A percentile compares a stretch with the other conserved stretches of the same genome.
phyloP scores from a whole-genome alignment of 1,284 basidiomycete species.

The Porogramme epimiltina region DNA sequence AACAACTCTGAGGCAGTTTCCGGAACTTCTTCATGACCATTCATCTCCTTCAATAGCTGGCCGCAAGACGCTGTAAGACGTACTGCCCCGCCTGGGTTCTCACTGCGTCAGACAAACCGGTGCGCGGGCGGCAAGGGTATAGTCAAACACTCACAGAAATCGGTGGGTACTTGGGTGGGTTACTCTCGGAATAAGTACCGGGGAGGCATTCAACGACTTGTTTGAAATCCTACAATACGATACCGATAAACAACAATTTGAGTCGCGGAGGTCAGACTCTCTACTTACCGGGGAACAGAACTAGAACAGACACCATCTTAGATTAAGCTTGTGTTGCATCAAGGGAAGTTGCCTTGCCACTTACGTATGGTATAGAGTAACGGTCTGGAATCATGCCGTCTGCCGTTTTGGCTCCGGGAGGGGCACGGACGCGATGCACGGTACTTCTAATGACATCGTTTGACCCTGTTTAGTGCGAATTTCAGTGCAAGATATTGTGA shows the following conservation, averaged over 20 bases:
- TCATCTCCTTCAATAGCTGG: slow-evolving; percentile 9
- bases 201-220: slow-evolving; percentile 52
- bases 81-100: slow-evolving; percentile 18
- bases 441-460: slow-evolving; percentile 64
- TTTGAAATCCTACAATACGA: slow-evolving; percentile 41
- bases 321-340: not conserved
- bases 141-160: slow-evolving; percentile 32
- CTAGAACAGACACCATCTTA: slow-evolving; percentile 22
- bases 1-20: too few relatives aligned
- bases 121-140: too few relatives aligned
- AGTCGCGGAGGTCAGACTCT: too few relatives aligned
- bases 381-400: slow-evolving; percentile 46
- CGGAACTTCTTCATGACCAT: not conserved
- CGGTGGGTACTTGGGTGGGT: slow-evolving; percentile 44
- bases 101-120: too few relatives aligned
- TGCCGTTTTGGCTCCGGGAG: slow-evolving; percentile 28
- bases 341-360: slow-evolving; percentile 19
- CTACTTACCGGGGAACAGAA: slow-evolving; percentile 46
- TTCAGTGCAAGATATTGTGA: not conserved
- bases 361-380: slow-evolving; percentile 61
- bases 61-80: slow-evolving; percentile 19
- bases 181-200: slow-evolving; percentile 46
- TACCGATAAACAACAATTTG: too few relatives aligned
- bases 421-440: slow-evolving; percentile 58
- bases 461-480: slow-evolving; percentile 41